phyloP scores from a whole-genome alignment of 2,329 filamentous ascomycete genomes.

The Exophiala sideris region DNA sequence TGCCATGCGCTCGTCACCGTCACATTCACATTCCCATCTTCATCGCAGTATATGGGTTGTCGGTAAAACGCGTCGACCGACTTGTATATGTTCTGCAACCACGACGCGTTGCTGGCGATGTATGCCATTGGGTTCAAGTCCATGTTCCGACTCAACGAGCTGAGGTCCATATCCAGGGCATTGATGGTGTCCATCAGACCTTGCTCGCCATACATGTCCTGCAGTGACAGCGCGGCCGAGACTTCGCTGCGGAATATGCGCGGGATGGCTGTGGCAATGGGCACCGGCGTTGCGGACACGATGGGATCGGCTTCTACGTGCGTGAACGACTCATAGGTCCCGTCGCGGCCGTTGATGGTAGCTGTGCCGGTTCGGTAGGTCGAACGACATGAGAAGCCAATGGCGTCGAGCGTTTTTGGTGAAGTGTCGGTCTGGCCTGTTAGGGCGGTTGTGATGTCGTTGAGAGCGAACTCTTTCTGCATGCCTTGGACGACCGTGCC shows the following conservation, averaged over 20 bases:
- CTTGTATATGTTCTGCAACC: slow-evolving; percentile 5
- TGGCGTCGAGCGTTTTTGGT: background rate
- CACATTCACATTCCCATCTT: background rate
- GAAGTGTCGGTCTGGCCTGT: background rate
- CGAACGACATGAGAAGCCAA: background rate
- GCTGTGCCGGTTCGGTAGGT: background rate
- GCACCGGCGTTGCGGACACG: slow-evolving; percentile 1
- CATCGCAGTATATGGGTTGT: background rate
- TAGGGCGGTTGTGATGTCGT: background rate
- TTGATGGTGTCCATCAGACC: background rate
- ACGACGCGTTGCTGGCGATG: slow-evolving; percentile 1
- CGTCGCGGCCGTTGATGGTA: slow-evolving; percentile 1
- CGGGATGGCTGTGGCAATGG: background rate
- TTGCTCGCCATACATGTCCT: background rate
- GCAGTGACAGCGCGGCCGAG: background rate
- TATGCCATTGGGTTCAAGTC: slow-evolving; percentile 3
- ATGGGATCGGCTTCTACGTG: background rate
- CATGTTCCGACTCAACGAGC: too few species aligned
- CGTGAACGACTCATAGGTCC: background rate
- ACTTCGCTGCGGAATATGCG: slow-evolving; percentile 1
- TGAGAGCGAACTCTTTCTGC: background rate
- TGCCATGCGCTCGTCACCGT: background rate
- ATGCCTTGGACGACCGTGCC: background rate
- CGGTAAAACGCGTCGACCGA: slow-evolving; percentile 1
- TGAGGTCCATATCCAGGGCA: background rate